Evolutionary conservation across 345 rosid genomes (phyloP), one percentile per base, ranked within the genome.

Genomic region (Odontarrhena argentea): DNA sequence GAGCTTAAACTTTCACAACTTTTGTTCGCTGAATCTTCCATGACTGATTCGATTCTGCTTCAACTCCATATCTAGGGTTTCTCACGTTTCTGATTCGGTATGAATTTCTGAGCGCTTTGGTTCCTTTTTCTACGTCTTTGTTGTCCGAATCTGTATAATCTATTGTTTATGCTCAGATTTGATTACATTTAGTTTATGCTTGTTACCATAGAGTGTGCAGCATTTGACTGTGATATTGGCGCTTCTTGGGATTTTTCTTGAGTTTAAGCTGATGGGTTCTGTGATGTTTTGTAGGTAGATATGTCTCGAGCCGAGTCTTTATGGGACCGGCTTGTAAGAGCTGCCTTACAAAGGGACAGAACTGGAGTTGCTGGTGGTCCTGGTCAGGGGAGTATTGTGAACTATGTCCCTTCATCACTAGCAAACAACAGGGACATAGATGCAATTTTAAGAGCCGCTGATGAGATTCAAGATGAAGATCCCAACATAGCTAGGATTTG

Each of bases 391-490:
- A 95, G 92, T 53, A 83, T 93, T 77, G 91, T 90, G 6, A 89
- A 82, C 13, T 78, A 80, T 40, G 92, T 94, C 45, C 99, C 99
- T 4, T 90, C 99, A 5, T 91, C 99, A 2, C 92, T 94, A 15
- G 62, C 86, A 0, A 91, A 91, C 63, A 91, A 87, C 35, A 73
- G 95, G 76, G 97, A 86, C 62, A 91, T 94, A 2, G 97, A 94
- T 78, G 92, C 79, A 3, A 94, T 94, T 67, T 67, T 94, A n/a
- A 83, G 92, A 79, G 91, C 88, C 68, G 97, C 99, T 0, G 99
- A 94, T 80, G 99, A 88, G 71, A 87, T 93, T 52, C 97, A 91
- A 79, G 97, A 83, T 56, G 99, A 86, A 78, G 92, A 91, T 74
- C 95, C 99, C 48, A 84, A 60, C 61, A 53, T 94, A 34, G 81